Base-by-base conservation (phyloP, 768 basidiomycete species). In the Naganishia randhawae region DNA sequence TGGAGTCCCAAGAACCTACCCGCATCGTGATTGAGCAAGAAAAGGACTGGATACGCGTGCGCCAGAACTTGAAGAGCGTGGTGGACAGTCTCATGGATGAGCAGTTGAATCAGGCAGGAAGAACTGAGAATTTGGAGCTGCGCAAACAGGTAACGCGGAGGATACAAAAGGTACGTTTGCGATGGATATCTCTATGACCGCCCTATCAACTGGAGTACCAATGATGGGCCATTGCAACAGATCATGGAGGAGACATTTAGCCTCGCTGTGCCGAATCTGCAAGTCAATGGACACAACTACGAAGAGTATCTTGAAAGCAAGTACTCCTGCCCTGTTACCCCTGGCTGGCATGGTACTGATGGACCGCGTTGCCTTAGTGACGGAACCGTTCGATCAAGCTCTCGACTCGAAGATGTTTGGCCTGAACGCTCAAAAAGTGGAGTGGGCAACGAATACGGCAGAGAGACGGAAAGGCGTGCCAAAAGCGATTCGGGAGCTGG, bases 331-430 rank as follows among this genome's bases (percentile, higher is more conserved):
- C 42, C 52, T 31, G 8, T 27, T 27, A 2, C 8, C 27, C n/a
- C 35, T 39, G 4, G 37, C 39, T 42, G 3, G 25, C 14, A n/a
- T 5, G 22, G 37, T 22, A 17, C 37, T 66, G 31, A 39, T 37
- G 19, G 39, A 27, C 41, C 19, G 17, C 25, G 3, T 53, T 27
- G 9, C 7, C 45, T 27, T 70, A 88, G 87, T 86, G 50, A 85
- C 86, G 72, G 90, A 92, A 74, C 84, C 86, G 2, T 95, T 92
- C 77, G 91, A 95, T 74, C 91, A 95, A 78, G 86, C 85, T 1
- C 84, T 95, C 35, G 92, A 94, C 76, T 82, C 89, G 57, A 85
- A 85, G 51, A 88, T 93, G 51, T 91, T 89, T 88, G 87, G 88
- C 0, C 78, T 92, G 22, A 86, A 88, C 48, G 85, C 88, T 71